Evolutionary conservation across 2,329 filamentous ascomycete species (phyloP).

Genomic region (Ceratocystis variospora): DNA sequence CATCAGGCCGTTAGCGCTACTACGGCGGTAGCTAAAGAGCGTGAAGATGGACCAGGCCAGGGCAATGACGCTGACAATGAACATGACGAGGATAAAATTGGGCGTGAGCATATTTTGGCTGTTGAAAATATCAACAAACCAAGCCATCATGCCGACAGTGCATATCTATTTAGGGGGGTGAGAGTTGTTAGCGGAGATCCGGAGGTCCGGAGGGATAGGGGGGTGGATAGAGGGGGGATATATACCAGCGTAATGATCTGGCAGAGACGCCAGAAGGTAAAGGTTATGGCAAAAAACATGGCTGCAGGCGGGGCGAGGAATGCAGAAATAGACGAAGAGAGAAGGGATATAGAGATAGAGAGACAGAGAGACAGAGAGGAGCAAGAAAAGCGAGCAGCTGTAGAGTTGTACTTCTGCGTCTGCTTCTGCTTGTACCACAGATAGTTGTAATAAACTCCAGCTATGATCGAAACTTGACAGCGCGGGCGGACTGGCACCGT

Average conservation of each 20-base stretch:
- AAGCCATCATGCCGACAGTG: constrained; percentile 51
- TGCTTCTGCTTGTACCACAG: no score
- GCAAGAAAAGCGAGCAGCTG: background rate
- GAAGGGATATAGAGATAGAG: background rate
- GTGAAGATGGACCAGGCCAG: constrained; percentile 51
- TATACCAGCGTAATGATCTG: constrained; percentile 51
- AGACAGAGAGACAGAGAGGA: background rate
- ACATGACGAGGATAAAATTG: constrained; percentile 49
- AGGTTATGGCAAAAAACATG: constrained; percentile 51
- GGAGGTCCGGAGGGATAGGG: background rate
- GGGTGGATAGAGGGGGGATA: constrained; percentile 6
- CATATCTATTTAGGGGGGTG: constrained; percentile 37
- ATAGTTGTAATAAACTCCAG: no score
- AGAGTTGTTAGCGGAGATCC: constrained; percentile 12
- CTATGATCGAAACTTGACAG: background rate
- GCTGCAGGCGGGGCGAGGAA: constrained; percentile 22
- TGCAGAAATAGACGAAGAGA: background rate
- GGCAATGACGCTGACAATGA: constrained; percentile 52
- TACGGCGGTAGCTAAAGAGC: constrained; percentile 53
- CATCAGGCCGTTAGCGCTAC: constrained; percentile 45
- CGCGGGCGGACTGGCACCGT: background rate
- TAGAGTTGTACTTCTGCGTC: no score
- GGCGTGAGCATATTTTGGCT: constrained; percentile 44
- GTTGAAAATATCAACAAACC: constrained; percentile 49
- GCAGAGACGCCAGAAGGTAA: constrained; percentile 47